Percentiles rank a stretch among this genome's conserved stretches.
These are phyloP conservation scores for Iberis pinnata DNA, from an alignment of 345 rosid species.

Conservation along the genomic window DNA sequence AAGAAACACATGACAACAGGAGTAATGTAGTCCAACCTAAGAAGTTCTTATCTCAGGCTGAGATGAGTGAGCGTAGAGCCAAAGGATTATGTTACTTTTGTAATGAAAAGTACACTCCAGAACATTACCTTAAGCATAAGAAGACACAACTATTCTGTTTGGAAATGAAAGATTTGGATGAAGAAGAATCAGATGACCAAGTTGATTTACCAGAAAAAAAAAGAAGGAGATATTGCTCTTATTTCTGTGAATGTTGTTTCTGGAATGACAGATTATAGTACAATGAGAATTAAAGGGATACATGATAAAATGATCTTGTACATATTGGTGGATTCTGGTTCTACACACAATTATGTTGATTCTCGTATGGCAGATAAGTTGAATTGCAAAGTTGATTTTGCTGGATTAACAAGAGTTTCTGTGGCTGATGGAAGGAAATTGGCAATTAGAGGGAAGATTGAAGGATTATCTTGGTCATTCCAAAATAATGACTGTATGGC, in stretches of 20 bases:
- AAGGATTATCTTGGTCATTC: background rate
- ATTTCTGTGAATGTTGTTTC: background rate
- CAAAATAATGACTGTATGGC: fast-evolving
- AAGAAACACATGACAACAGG: no score
- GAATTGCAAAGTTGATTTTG: fast-evolving
- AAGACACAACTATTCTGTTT: no score
- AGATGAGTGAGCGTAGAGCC: no score
- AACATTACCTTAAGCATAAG: no score
- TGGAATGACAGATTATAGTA: background rate
- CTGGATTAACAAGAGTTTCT: background rate
- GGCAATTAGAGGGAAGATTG: background rate
- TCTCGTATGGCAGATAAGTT: fast-evolving
- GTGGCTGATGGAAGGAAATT: background rate
- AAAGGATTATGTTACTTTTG: no score
- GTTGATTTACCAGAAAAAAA: fast-evolving
- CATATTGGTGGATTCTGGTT: background rate
- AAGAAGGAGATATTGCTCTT: background rate
- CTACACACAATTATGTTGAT: background rate
- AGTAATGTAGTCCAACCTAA: no score
- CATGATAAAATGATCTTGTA: background rate
- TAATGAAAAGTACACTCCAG: no score
- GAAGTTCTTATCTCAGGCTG: no score
- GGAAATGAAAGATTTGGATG: no score
- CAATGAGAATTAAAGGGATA: background rate
- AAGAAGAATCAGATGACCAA: no score